Percentiles rank a stretch among this genome's conserved stretches.
Evolutionary conservation across 2,329 filamentous ascomycete species (phyloP).

Genomic region (Colletotrichum zoysiae): DNA sequence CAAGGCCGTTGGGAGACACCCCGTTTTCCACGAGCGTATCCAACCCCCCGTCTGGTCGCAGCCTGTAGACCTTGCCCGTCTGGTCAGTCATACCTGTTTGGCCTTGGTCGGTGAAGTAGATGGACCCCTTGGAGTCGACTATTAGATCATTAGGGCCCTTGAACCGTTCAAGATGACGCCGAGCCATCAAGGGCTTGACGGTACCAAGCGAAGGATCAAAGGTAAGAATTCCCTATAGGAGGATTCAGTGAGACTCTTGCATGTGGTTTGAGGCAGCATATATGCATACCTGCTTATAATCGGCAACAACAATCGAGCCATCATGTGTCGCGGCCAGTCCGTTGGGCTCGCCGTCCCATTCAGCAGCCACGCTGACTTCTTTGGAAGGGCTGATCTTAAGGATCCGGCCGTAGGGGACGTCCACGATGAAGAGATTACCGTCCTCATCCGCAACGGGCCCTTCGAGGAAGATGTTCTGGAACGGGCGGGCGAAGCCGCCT

Average conservation of each 20-base stretch:
- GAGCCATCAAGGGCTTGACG: conserved; percentile 49
- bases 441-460: conserved; percentile 50
- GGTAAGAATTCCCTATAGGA: conserved; percentile 51
- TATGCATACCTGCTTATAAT: conserved; percentile 58
- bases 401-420: conserved; percentile 56
- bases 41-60: conserved; percentile 51
- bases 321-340: conserved; percentile 51
- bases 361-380: conserved; percentile 48
- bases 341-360: conserved; percentile 58
- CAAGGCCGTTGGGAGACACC: conserved; percentile 55
- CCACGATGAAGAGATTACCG: conserved; percentile 54
- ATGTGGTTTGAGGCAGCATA: conserved; percentile 34
- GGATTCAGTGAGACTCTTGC: background rate
- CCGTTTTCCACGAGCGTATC: conserved; percentile 55
- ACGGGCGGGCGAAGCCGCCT: conserved; percentile 50
- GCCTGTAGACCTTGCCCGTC: conserved; percentile 55
- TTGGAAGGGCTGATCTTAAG: conserved; percentile 50
- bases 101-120: conserved; percentile 61
- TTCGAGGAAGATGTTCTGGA: conserved; percentile 56
- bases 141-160: conserved; percentile 59
- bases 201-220: conserved; percentile 49
- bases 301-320: conserved; percentile 53
- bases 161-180: conserved; percentile 57
- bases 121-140: conserved; percentile 51
- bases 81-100: conserved; percentile 58